Base-by-base conservation (phyloP, 495 filamentous ascomycete genomes). In the Penicillium flavigenum region DNA sequence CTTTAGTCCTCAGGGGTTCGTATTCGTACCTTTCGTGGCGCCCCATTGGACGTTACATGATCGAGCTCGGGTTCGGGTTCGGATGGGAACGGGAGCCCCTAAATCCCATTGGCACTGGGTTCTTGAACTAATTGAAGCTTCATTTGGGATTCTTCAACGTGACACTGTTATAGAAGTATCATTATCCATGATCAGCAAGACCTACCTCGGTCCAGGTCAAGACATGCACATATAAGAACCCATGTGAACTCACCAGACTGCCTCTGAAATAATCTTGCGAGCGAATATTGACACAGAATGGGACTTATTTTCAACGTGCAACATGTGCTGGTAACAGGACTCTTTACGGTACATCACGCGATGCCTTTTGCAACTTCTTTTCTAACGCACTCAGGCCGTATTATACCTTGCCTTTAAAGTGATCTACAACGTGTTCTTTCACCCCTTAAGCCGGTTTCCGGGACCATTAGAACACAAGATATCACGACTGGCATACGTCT, bases 401-500 rank as follows among this genome's bases (percentile, higher is more conserved):
- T 19, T 46, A 12, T 59, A 59, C 34, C 17, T 51, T 19, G 27
- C 38, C 31, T 29, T 32, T 9, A 49, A 41, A 14, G 51, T 41
- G 4, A 47, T 80, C 29, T 81, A 81, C 55, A 75, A 76, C 54
- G 57, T 81, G 43, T 72, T 63, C 59, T 63, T 81, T 19, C 77
- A 81, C 60, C 79, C 79, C 2, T 72, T 83, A 17, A 47, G 54
- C 11, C 48, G 47, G 27, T 77, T 70, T 59, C 79, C 80, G 2
- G 80, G 79, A 6, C 80, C 80, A 11, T 12, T 52, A 9, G 20
- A 12, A 19, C 38, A 43, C 38, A 43, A 31, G 20, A 43, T 43
- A 24, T 27, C 50, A 9, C 36, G 50, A 20, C 16, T 52, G 2
- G 12, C 50, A 17, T 52, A 52, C 17, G 20, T 39, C 9, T 43